Percentiles rank a stretch among this genome's conserved stretches.
Conservation (phyloP, 73 alveolate genomes). For the Paramecium bursaria region DNA sequence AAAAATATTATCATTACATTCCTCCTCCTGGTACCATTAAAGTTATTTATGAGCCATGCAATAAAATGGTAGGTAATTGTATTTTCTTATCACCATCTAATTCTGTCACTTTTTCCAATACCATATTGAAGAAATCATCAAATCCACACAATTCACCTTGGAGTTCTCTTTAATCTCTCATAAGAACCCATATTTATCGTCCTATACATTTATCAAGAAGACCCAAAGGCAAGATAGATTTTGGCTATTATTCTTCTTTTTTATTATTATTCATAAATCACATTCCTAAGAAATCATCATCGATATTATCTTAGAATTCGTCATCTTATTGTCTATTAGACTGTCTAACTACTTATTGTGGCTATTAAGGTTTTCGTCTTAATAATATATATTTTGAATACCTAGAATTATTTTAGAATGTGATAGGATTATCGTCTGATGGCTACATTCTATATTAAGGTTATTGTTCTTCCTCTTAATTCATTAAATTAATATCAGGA, state of each 20-base stretch:
- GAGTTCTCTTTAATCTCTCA: constrained; percentile 75
- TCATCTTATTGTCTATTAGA: constrained; percentile 20
- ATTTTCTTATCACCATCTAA: constrained; percentile 57
- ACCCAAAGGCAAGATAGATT: too few species aligned
- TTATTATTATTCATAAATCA: too few species aligned
- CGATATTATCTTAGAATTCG: constrained; percentile 34
- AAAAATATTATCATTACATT: too few species aligned
- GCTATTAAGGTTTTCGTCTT: constrained; percentile 31
- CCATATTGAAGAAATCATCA: constrained; percentile 76
- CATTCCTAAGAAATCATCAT: constrained; percentile 47
- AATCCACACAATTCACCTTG: constrained; percentile 80
- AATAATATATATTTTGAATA: not conserved
- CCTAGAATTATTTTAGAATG: constrained; percentile 38
- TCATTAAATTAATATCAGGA: constrained; percentile 5
- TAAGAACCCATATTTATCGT: constrained; percentile 73
- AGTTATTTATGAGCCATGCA: constrained; percentile 58
- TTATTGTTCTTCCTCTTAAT: constrained; percentile 37
- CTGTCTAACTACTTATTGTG: not conserved
- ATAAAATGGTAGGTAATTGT: constrained; percentile 55
- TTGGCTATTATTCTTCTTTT: too few species aligned
- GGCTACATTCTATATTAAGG: not conserved
- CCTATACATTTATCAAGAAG: constrained; percentile 77
- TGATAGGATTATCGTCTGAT: constrained; percentile 51
- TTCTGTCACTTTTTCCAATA: constrained; percentile 78
- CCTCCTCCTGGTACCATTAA: constrained; percentile 55